Percentiles rank a stretch among this genome's conserved stretches.
These are phyloP conservation scores for Beauveria caledonica DNA, from an alignment of 2,329 filamentous ascomycete genomes.

Conservation along the genomic window DNA sequence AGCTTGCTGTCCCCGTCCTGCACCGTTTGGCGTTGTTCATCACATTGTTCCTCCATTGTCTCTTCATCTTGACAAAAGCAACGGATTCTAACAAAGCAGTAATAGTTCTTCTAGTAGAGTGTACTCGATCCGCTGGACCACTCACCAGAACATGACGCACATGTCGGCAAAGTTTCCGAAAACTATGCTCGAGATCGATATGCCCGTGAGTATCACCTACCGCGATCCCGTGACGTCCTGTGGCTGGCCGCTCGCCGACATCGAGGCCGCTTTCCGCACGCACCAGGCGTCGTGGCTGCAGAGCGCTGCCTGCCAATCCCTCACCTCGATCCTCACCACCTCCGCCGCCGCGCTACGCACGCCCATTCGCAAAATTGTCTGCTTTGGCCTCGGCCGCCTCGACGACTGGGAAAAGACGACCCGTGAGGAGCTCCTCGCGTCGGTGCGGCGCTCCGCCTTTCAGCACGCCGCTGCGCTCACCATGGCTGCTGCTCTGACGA, in stretches of 20 bases:
- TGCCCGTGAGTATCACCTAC: neutral
- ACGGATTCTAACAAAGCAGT: neutral
- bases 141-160: neutral
- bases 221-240: neutral
- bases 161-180: neutral
- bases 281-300: neutral
- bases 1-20: too few species aligned
- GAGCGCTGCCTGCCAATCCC: neutral
- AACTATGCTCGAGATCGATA: rapidly evolving
- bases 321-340: neutral
- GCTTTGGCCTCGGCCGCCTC: conserved; percentile 6
- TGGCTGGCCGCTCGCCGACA: neutral
- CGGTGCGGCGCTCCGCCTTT: neutral
- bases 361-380: neutral
- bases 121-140: neutral
- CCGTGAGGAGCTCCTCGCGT: neutral
- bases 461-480: conserved; percentile 19
- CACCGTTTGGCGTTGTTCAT: too few species aligned
- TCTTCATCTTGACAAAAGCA: too few species aligned
- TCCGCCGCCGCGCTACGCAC: neutral
- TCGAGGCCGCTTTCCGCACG: neutral
- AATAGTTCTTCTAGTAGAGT: neutral
- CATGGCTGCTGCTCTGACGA: neutral
- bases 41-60: too few species aligned
- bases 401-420: neutral